Conservation (phyloP, 768 basidiomycete species). For the Pleurotus pulmonarius region DNA sequence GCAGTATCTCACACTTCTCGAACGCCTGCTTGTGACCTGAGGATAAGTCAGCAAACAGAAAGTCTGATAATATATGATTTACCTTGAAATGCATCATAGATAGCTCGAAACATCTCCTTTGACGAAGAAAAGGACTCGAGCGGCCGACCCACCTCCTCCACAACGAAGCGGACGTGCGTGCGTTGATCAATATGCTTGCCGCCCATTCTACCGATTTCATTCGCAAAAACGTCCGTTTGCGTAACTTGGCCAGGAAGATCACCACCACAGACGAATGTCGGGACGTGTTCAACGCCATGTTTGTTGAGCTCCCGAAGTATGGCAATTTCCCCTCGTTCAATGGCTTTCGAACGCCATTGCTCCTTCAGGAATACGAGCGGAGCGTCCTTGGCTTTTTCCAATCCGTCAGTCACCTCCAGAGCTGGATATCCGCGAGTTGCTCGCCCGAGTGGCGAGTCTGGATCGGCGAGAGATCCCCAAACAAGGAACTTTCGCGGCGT, state of each 20-base stretch:
- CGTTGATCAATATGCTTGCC: not conserved
- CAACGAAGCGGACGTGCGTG: not conserved
- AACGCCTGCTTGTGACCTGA: too few species aligned
- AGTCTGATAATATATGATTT: too few species aligned
- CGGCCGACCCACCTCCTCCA: not conserved
- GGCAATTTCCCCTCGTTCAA: not conserved
- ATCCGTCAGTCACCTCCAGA: constrained; percentile 5
- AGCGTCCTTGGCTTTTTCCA: not conserved
- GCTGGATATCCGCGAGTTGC: constrained; percentile 17
- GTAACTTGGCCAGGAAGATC: constrained; percentile 14
- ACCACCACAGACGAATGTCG: constrained; percentile 17
- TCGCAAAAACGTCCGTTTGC: constrained; percentile 8
- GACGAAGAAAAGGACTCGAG: not conserved
- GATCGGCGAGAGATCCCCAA: not conserved
- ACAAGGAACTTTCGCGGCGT: not conserved
- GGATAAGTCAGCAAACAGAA: too few species aligned
- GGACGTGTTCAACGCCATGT: constrained; percentile 15
- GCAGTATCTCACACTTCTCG: not conserved
- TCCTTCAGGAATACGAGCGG: constrained; percentile 23
- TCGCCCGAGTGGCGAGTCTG: constrained; percentile 12
- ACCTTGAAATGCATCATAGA: not conserved
- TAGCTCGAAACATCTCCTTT: not conserved
- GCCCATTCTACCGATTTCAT: constrained; percentile 9
- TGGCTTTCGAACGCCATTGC: constrained; percentile 12
- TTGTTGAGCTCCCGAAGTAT: constrained; percentile 3